phyloP scores from a whole-genome alignment of 352 stramenopile species.

The Pythium phragmiticola region DNA sequence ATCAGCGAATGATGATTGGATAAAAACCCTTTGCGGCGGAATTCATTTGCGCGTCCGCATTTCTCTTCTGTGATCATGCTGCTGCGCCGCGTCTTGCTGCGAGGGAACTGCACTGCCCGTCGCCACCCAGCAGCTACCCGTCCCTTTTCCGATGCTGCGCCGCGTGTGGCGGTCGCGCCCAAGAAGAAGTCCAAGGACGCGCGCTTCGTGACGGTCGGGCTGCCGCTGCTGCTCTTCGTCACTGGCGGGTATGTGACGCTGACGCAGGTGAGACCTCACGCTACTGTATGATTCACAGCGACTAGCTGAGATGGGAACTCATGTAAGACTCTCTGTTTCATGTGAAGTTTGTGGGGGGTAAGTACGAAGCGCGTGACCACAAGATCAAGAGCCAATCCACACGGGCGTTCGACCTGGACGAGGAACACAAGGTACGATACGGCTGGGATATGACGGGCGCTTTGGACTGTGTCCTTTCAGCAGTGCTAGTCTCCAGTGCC shows the following conservation, averaged over 20 bases:
- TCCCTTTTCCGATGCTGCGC: constrained; percentile 15
- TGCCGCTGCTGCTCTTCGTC: constrained; percentile 82
- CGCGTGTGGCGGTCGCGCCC: constrained; percentile 14
- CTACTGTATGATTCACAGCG: constrained; percentile 2
- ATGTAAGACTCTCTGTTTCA: neutral
- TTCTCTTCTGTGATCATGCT: neutral
- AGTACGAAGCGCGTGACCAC: constrained; percentile 79
- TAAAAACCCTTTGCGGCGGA: neutral
- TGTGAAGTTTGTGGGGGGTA: constrained; percentile 74
- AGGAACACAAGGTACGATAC: constrained; percentile 77
- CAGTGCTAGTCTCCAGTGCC: too few relatives aligned
- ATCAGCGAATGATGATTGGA: constrained; percentile 20
- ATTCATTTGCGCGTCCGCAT: neutral
- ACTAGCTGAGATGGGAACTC: too few relatives aligned
- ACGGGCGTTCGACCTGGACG: constrained; percentile 78
- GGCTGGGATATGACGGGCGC: neutral
- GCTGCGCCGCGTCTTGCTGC: neutral
- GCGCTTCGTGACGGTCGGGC: constrained; percentile 64
- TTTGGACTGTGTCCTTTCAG: neutral
- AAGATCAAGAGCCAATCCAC: constrained; percentile 82
- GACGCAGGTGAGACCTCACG: constrained; percentile 50
- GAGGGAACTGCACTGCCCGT: neutral
- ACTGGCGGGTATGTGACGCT: constrained; percentile 73
- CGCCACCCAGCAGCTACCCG: neutral
- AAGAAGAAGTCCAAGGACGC: constrained; percentile 57